Evolutionary conservation across 2,329 filamentous ascomycete species (phyloP).

Genomic region (Sclerotinia spermophila): DNA sequence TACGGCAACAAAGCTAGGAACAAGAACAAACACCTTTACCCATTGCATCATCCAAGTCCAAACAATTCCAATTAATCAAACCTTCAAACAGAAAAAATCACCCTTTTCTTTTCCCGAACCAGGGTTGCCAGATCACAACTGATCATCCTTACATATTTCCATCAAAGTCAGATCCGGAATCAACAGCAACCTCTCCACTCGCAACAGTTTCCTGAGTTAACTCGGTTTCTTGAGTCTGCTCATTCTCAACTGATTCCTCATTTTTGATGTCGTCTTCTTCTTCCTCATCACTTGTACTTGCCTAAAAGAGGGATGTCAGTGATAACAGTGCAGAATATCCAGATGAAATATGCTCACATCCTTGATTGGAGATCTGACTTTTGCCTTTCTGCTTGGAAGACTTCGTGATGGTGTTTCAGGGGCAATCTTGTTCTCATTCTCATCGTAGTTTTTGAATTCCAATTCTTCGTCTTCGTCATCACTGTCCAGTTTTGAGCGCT

Average conservation of each 20-base stretch:
- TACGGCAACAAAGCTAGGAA: background rate
- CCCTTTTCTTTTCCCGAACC: background rate
- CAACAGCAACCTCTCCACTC: background rate
- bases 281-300: background rate
- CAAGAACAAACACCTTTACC: background rate
- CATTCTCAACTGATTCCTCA: background rate
- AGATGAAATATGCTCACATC: background rate
- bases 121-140: background rate
- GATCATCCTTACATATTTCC: background rate
- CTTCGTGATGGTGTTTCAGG: background rate
- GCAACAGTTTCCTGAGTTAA: background rate
- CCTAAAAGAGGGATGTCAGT: background rate
- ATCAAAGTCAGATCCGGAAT: background rate
- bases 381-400: slow-evolving; percentile 10
- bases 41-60: background rate
- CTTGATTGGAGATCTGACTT: slow-evolving; percentile 5
- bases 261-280: background rate
- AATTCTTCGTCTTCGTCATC: slow-evolving; percentile 1
- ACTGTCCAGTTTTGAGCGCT: background rate
- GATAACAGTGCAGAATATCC: background rate
- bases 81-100: background rate
- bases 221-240: background rate
- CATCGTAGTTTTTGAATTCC: background rate
- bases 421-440: background rate
- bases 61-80: background rate